Evolutionary conservation across 768 basidiomycete species (phyloP).

Genomic region (Lactifluus hygrophoroides): DNA sequence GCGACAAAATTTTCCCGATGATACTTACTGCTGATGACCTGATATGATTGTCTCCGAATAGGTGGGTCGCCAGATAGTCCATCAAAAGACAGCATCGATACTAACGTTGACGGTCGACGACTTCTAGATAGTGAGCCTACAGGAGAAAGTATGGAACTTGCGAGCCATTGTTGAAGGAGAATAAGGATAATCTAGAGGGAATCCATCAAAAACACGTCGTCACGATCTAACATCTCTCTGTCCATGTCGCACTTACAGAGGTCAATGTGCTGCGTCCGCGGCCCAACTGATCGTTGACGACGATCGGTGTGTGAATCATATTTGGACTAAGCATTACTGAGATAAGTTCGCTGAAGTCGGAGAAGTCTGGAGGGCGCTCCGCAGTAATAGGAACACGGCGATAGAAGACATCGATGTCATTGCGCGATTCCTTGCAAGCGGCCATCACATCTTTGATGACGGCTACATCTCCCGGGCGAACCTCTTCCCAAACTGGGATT

Average conservation of each 20-base stretch:
- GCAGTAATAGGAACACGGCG: slow-evolving; percentile 88
- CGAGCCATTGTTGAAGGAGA: slow-evolving; percentile 79
- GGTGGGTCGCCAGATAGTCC: slow-evolving; percentile 22
- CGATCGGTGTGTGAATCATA: slow-evolving; percentile 65
- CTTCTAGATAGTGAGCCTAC: slow-evolving; percentile 29
- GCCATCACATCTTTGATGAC: slow-evolving; percentile 88
- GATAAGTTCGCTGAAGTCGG: slow-evolving; percentile 68
- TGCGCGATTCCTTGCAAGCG: slow-evolving; percentile 33
- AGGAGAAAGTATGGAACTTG: slow-evolving; percentile 30
- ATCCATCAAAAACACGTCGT: background rate
- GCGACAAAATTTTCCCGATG: background rate
- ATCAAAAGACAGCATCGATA: slow-evolving; percentile 33
- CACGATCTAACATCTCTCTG: background rate
- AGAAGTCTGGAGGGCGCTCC: slow-evolving; percentile 69
- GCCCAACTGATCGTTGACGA: slow-evolving; percentile 94
- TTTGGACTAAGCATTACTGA: slow-evolving; percentile 65
- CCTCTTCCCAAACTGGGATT: slow-evolving; percentile 93
- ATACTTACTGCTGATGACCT: slow-evolving; percentile 78
- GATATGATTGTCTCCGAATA: slow-evolving; percentile 55
- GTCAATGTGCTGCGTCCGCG: slow-evolving; percentile 86
- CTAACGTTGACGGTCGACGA: slow-evolving; percentile 38
- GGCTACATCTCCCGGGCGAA: slow-evolving; percentile 56
- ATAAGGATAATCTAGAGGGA: slow-evolving; percentile 59
- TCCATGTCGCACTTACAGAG: slow-evolving; percentile 43
- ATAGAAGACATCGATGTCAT: slow-evolving; percentile 64